Evolutionary conservation across 441 rosid genomes (phyloP), one percentile per base, ranked within the genome.

Genomic region (Adansonia madagascariensis): DNA sequence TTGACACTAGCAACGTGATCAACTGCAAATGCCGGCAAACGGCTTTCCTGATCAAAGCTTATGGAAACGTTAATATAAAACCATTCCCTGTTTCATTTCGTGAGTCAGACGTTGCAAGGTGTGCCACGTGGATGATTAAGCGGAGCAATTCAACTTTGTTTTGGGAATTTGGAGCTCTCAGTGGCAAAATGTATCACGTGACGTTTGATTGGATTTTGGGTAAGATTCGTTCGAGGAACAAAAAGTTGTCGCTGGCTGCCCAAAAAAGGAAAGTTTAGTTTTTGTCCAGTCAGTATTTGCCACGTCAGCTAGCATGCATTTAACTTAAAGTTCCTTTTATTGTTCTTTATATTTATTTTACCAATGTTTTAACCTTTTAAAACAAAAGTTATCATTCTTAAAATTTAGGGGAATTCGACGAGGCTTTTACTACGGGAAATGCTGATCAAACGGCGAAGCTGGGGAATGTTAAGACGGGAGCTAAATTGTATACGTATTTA

Each of bases 11-110:
- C 9, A 60, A 43, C 46, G 68, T 68, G 56, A 68, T 18, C 72
- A 50, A 24, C 61, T 53, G 75, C 63, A 53, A 71, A 31, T 63
- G 41, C 52, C 78, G 71, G 50, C 50, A 49, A 75, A 63, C 35
- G 70, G 44, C 24, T 52, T 52, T 35, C 3, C 4, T 35, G 39
- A 35, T 35, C 39, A 35, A 35, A 35, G 39, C 39, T 35, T 35
- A 35, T 35, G 39, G 39, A 35, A 7, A 18, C 1, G 17, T 12
- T 70, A 20, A 35, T n/a, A 15, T 70, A 24, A 11, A 50, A 8
- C 74, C 74, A 15, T 22, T 9, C 74, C 39, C 14, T 50, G 24
- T 49, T 47, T 70, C 0, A 49, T 47, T 50, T 70, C 44, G 4
- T 27, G 35, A 70, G 20, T 14, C 39, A 4, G 39, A 3, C 39